Conservation (phyloP, 208 protist genomes). For the Leishmania braziliensis region DNA sequence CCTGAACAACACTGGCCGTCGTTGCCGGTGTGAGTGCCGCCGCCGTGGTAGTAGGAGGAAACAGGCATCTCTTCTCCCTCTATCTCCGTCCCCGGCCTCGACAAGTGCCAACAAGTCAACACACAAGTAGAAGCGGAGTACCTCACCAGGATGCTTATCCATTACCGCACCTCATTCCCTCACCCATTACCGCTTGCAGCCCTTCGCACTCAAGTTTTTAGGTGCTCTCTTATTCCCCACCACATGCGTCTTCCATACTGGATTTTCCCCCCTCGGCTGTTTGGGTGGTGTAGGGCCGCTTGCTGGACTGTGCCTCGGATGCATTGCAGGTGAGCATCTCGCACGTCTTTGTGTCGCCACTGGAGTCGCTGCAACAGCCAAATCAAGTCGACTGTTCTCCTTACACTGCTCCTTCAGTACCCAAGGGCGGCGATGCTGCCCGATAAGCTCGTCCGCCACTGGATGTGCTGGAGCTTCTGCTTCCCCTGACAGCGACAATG, state of each 20-base stretch:
- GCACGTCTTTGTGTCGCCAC: not conserved
- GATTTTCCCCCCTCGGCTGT: not conserved
- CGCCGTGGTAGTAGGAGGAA: not conserved
- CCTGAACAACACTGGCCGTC: not conserved
- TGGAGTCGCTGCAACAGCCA: not conserved
- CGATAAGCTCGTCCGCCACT: not conserved
- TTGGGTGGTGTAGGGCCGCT: not conserved
- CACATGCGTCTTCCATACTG: not conserved
- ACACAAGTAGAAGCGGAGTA: not conserved
- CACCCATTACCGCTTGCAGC: not conserved
- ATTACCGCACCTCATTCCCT: not conserved
- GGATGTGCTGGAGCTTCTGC: not conserved
- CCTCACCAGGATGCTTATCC: not conserved
- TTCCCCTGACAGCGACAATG: not conserved
- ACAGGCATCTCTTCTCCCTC: too few species aligned
- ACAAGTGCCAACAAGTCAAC: not conserved
- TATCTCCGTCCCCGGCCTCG: not conserved
- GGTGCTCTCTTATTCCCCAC: not conserved
- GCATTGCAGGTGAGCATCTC: not conserved
- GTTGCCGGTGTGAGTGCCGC: not conserved
- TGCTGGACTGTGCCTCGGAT: not conserved
- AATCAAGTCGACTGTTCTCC: not conserved
- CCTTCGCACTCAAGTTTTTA: not conserved
- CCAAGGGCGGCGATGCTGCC: not conserved
- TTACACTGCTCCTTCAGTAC: not conserved